These are phyloP conservation scores for Dendrobium chrysotoxum DNA, from an alignment of 106 monocot genomes.

Conservation along the genomic window DNA sequence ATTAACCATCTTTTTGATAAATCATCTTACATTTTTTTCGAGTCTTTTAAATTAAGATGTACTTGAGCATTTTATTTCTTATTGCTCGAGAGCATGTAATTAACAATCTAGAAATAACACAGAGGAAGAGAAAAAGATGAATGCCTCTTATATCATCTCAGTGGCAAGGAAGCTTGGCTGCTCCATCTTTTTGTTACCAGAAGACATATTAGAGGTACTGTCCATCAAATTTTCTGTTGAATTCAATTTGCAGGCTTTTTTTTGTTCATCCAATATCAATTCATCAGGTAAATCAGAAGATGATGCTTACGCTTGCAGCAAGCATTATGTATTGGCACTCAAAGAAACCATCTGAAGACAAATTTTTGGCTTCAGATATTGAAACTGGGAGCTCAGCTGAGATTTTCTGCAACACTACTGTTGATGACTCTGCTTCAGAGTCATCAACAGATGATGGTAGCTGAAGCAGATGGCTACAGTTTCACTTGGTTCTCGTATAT, in stretches of 20 bases:
- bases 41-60: not conserved
- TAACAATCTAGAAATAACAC: constrained; percentile 8
- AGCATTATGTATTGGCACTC: constrained; percentile 91
- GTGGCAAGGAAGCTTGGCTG: constrained; percentile 92
- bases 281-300: constrained; percentile 86
- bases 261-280: not conserved
- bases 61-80: not conserved
- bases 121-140: constrained; percentile 89
- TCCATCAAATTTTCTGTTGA: not conserved
- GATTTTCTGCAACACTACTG: constrained; percentile 32
- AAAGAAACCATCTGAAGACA: constrained; percentile 31
- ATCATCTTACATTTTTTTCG: not conserved
- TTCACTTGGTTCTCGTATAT: too few relatives aligned
- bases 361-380: constrained; percentile 34
- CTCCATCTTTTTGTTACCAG: constrained; percentile 88
- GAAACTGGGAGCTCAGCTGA: constrained; percentile 60
- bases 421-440: constrained; percentile 75
- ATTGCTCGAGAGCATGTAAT: not conserved
- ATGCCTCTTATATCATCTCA: constrained; percentile 84
- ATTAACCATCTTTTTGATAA: not conserved
- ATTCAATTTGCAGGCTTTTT: not conserved
- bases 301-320: constrained; percentile 88
- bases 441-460: constrained; percentile 51
- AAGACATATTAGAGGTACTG: constrained; percentile 80
- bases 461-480: constrained; percentile 13